Evolutionary conservation across 2,329 filamentous ascomycete genomes (phyloP), one percentile per base, ranked within the genome.

Genomic region (Botrytis sinoallii): DNA sequence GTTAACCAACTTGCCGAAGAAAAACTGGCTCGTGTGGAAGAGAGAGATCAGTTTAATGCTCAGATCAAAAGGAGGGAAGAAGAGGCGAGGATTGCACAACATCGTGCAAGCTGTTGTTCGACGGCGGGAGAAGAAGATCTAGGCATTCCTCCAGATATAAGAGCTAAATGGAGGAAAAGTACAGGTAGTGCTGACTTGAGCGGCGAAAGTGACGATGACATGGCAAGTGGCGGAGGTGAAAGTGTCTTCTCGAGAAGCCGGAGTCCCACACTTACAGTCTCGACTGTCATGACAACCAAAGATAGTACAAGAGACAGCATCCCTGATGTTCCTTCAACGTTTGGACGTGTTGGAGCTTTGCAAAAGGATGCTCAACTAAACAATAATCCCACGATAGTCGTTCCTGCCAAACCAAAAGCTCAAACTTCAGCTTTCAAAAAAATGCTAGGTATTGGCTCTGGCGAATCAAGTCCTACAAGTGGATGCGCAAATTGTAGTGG

Each of bases 401-500:
- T 69, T 38, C 52, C 71, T 10, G 79, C 80, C 3, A 81, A 80
- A 71, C 72, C 75, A 4, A 70, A 75, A 5, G 82, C 81, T 76
- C 85, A 84, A 74, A 80, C 85, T 75, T 83, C 81, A 59, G 81
- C 85, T 1, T 85, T 88, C 75, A 85, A 87, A 77, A 86, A 85
- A 76, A 80, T 87, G 0, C 80, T 87, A 16, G 80, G 20, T 82
- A 84, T 63, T 75, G 60, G 70, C 32, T 44, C 60, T 42, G 38
- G 48, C 20, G 71, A 73, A n/a, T 38, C 55, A 29, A 77, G 76
- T 32, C 78, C 77, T 48, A 79, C 67, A 59, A 75, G 75, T 44
- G 78, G 81, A 73, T 91, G 89, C 77, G 77, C 81, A 48, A 91
- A 90, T 77, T 91, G 90, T 80, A 81, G 84, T 71, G 89, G 89